Conservation (phyloP, 2,329 filamentous ascomycete species). For the Neurospora crassa region DNA sequence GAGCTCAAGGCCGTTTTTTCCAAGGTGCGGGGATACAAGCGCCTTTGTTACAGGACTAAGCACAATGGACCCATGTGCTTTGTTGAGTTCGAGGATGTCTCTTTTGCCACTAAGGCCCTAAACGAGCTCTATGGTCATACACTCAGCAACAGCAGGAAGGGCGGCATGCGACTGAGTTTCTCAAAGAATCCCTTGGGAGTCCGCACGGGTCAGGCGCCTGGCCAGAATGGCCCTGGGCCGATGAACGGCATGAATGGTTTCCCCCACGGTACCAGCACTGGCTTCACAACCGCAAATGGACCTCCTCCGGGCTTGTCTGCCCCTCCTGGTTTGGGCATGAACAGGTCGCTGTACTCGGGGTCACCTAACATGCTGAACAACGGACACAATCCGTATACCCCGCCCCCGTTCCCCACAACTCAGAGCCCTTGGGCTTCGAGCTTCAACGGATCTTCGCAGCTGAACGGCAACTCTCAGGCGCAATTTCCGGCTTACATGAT, state of each 20-base stretch:
- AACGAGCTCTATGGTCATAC: constrained; percentile 81
- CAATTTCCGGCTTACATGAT: constrained; percentile 21
- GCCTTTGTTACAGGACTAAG: constrained; percentile 90
- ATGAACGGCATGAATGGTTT: constrained; percentile 51
- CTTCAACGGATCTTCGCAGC: constrained; percentile 12
- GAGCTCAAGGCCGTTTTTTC: constrained; percentile 91
- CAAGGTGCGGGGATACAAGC: constrained; percentile 88
- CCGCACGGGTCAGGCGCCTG: constrained; percentile 60
- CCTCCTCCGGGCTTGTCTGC: constrained; percentile 74
- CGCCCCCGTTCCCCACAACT: constrained; percentile 9
- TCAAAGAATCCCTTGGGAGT: constrained; percentile 96
- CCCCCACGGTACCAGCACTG: constrained; percentile 42
- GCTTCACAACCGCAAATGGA: constrained; percentile 59
- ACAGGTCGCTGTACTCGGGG: constrained; percentile 15
- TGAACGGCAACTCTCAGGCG: constrained; percentile 13
- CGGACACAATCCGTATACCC: constrained; percentile 11
- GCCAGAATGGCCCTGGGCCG: constrained; percentile 25
- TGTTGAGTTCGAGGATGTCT: constrained; percentile 92
- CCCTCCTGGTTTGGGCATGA: constrained; percentile 57
- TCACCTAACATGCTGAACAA: constrained; percentile 9
- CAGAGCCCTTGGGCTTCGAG: constrained; percentile 15
- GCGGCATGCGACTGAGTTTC: constrained; percentile 90
- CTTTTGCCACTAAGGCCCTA: constrained; percentile 83
- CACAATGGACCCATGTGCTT: constrained; percentile 97
- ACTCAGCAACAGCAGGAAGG: constrained; percentile 86